These are phyloP conservation scores for Backusella morwellensis DNA, from an alignment of 192 early-diverging fungal genomes.

Conservation along the genomic window DNA sequence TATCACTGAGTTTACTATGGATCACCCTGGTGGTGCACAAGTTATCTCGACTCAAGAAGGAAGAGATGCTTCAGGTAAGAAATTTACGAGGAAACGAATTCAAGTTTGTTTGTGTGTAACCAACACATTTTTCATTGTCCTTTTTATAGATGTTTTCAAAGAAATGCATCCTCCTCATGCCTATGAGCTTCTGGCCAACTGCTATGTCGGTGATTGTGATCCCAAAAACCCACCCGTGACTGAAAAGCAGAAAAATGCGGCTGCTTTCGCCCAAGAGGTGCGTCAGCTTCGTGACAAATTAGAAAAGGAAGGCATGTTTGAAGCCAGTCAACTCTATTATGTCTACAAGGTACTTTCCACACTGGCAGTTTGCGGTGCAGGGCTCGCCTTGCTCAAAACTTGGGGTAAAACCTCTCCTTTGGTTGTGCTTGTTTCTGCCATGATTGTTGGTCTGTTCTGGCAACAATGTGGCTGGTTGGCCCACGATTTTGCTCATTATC, in stretches of 20 bases:
- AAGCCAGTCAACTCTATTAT: conserved; percentile 69
- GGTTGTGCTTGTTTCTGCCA: conserved; percentile 53
- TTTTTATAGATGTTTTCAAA: conserved; percentile 66
- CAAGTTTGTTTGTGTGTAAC: background rate
- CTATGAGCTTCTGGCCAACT: conserved; percentile 65
- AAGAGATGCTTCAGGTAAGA: conserved; percentile 64
- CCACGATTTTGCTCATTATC: conserved; percentile 82
- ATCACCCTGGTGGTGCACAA: conserved; percentile 73
- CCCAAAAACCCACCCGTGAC: background rate
- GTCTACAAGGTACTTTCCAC: conserved; percentile 56
- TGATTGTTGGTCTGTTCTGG: conserved; percentile 70
- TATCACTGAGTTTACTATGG: conserved; percentile 65
- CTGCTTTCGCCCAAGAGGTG: conserved; percentile 58
- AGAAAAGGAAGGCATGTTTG: conserved; percentile 54
- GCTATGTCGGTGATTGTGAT: conserved; percentile 70
- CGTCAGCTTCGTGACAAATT: conserved; percentile 55
- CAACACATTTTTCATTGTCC: background rate
- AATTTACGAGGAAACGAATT: background rate
- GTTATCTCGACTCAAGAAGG: conserved; percentile 78
- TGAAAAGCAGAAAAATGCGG: conserved; percentile 37
- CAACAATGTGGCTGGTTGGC: conserved; percentile 85
- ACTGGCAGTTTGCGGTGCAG: conserved; percentile 45
- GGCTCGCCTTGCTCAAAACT: conserved; percentile 45
- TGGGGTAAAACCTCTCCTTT: conserved; percentile 52
- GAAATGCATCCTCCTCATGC: conserved; percentile 71